These are phyloP conservation scores for Discostella pseudostelligera DNA, from an alignment of 108 stramenopile genomes.

Conservation along the genomic window DNA sequence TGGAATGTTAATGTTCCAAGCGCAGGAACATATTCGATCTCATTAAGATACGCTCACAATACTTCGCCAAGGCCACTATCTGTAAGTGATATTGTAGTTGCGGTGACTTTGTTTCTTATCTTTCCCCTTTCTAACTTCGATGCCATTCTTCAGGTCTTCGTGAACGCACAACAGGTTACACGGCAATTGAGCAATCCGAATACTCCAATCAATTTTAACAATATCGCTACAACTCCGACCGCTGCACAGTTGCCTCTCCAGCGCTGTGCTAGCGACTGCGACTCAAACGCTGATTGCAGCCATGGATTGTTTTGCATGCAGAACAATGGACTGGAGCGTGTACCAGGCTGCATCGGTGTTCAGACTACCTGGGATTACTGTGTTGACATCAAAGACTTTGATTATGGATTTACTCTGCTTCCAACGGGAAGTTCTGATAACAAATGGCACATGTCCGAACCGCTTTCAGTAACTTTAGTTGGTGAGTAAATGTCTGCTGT, in stretches of 20 bases:
- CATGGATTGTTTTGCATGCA: slow-evolving; percentile 28
- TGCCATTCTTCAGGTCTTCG: too few relatives aligned
- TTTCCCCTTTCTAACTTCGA: too few relatives aligned
- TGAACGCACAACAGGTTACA: slow-evolving; percentile 7
- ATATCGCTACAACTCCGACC: background rate
- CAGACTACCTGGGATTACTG: slow-evolving; percentile 15
- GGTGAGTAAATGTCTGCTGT: background rate
- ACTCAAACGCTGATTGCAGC: slow-evolving; percentile 29
- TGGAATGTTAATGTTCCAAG: slow-evolving; percentile 33
- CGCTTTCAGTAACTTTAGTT: slow-evolving; percentile 13
- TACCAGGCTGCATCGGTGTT: slow-evolving; percentile 27
- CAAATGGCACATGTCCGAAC: slow-evolving; percentile 25
- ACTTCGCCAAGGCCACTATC: slow-evolving; percentile 22
- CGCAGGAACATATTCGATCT: slow-evolving; percentile 22
- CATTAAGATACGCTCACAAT: slow-evolving; percentile 33
- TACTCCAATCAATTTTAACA: background rate
- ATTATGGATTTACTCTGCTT: slow-evolving; percentile 19
- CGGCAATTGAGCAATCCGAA: slow-evolving; percentile 13
- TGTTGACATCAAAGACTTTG: slow-evolving; percentile 29
- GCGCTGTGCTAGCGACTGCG: slow-evolving; percentile 39
- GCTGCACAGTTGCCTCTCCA: slow-evolving; percentile 16
- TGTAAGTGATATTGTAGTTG: background rate
- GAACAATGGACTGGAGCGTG: slow-evolving; percentile 5
- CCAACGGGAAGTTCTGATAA: slow-evolving; percentile 27
- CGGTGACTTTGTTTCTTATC: background rate